Base-by-base conservation (phyloP, 352 stramenopile species). In the Phytophthora fragariae region DNA sequence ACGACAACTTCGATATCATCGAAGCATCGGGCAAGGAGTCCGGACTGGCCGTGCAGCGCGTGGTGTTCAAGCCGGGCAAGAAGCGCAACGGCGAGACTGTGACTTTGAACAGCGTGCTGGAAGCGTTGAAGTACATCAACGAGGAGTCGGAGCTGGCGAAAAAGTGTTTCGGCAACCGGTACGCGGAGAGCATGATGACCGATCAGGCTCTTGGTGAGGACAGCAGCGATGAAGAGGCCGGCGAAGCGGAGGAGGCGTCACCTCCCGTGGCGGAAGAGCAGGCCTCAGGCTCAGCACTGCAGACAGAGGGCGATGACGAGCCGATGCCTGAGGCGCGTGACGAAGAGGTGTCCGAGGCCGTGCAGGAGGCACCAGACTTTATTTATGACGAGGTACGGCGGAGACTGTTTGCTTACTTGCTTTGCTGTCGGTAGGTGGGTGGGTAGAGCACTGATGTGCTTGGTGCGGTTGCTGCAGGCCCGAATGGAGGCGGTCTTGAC, bases 361-460 rank as follows among this genome's bases (percentile, higher is more conserved):
- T 70, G 41, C 73, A 81, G 55, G 56, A 68, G 50, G 44, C 60
- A 46, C 70, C 80, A 46, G 71, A 84, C 44, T 94, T 95, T 84
- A 85, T 94, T 83, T 92, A 92, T 85, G 87, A 97, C 44, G 72
- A 92, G 87, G 90, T 97, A 72, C n/a, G 76, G 65, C 29, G 17
- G 49, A 7, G 27, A 31, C 17, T 29, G 44, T 15, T 33, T 63
- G n/a, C 19, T 21, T 21, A 21, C 10, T 31, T 50, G 21, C 11
- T 52, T 62, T 50, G 7, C 7, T 21, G 44, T 50, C 17, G 44
- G 44, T 19, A 27, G 31, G 29, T 39, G 2, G 27, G 3, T 52
- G 2, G 27, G 3, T 52, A 41, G 66, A 8, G 56, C 14, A 56
- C 44, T 19, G 9, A 58, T 68, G 49, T 63, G 3, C 29, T 35